These are phyloP conservation scores for Pestalotiopsis sp. DNA, from an alignment of 2,329 filamentous ascomycete species.

Conservation along the genomic window DNA sequence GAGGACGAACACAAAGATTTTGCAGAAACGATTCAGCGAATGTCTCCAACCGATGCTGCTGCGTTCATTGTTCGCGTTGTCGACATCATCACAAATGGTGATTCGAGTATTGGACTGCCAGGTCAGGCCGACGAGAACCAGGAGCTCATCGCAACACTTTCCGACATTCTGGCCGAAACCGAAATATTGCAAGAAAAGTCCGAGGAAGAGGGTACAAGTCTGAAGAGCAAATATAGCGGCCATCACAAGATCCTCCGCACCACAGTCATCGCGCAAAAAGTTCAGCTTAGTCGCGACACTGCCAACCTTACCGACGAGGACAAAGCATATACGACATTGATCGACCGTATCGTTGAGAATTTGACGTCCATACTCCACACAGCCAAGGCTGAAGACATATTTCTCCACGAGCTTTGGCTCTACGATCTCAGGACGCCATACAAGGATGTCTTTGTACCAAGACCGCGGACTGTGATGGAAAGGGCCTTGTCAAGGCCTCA, in stretches of 20 bases:
- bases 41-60: slow-evolving; percentile 51
- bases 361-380: slow-evolving; percentile 40
- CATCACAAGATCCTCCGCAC: slow-evolving; percentile 71
- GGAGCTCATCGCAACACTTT: slow-evolving; percentile 34
- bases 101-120: slow-evolving; percentile 35
- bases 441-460: slow-evolving; percentile 73
- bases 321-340: slow-evolving; percentile 65
- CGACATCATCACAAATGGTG: slow-evolving; percentile 36
- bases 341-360: slow-evolving; percentile 55
- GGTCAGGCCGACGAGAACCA: slow-evolving; percentile 32
- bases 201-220: slow-evolving; percentile 43
- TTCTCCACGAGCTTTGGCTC: slow-evolving; percentile 72
- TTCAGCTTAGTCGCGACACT: slow-evolving; percentile 75
- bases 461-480: slow-evolving; percentile 69
- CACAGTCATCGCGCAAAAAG: slow-evolving; percentile 78
- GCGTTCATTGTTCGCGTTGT: slow-evolving; percentile 44
- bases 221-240: slow-evolving; percentile 75
- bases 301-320: slow-evolving; percentile 70
- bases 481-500: slow-evolving; percentile 71
- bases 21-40: slow-evolving; percentile 59
- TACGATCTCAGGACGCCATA: slow-evolving; percentile 72
- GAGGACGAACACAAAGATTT: slow-evolving; percentile 53
- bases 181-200: slow-evolving; percentile 45
- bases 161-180: slow-evolving; percentile 45
- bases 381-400: slow-evolving; percentile 44